phyloP scores from a whole-genome alignment of 768 basidiomycete genomes.

The Kwoniella botswanensis region DNA sequence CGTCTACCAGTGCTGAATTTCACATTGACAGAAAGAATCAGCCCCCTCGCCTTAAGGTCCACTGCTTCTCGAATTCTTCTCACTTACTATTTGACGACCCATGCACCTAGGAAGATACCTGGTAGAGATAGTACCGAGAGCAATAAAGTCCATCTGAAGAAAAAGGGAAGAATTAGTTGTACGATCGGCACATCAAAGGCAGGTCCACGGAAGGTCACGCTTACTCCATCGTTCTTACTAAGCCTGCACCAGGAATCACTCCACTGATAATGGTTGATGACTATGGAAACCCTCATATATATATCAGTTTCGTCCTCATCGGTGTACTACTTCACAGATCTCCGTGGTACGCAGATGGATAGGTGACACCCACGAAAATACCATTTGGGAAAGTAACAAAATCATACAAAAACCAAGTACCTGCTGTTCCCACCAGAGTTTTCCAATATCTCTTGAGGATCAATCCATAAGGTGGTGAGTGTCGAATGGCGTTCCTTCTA shows the following conservation, averaged over 20 bases:
- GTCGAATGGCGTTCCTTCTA: conserved; percentile 69
- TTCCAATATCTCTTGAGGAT: conserved; percentile 71
- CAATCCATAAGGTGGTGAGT: conserved; percentile 62
- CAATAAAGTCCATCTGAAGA: conserved; percentile 32
- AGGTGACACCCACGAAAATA: conserved; percentile 21
- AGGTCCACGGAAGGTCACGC: not conserved
- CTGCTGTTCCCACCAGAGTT: conserved; percentile 71
- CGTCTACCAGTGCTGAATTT: conserved; percentile 34
- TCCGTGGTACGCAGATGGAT: not conserved
- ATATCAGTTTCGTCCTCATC: not conserved
- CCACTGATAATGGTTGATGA: conserved; percentile 68
- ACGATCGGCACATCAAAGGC: no score
- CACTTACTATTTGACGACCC: conserved; percentile 63
- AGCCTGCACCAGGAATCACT: conserved; percentile 63
- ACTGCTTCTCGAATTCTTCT: not conserved
- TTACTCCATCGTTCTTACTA: conserved; percentile 64
- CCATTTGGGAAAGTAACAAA: conserved; percentile 75
- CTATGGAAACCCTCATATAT: not conserved
- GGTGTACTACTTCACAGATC: no score
- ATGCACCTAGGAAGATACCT: conserved; percentile 60
- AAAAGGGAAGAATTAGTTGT: not conserved
- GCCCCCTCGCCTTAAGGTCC: not conserved
- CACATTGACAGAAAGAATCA: not conserved
- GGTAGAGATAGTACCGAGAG: conserved; percentile 60
- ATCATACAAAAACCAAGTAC: conserved; percentile 71